Conservation (phyloP, 129 eudicot species). For the Rutidosis leptorrhynchoides region DNA sequence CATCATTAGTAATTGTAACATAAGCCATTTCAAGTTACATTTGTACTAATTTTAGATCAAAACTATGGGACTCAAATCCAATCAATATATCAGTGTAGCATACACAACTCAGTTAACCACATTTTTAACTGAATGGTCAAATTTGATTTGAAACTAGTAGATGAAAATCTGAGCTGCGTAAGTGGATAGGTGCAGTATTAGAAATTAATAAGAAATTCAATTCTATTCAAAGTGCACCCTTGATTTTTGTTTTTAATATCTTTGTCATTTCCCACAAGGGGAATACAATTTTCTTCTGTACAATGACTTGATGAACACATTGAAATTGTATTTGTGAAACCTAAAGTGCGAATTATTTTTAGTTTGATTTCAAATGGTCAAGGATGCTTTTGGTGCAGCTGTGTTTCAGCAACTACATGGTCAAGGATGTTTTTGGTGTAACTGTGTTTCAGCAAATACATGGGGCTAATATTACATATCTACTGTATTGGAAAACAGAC, state of each 20-base stretch:
- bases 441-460: too few relatives aligned
- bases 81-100: too few relatives aligned
- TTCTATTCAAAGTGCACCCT: not conserved
- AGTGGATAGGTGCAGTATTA: too few relatives aligned
- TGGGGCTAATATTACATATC: too few relatives aligned
- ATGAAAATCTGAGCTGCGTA: too few relatives aligned
- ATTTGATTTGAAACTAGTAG: not conserved
- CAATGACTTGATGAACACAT: not conserved
- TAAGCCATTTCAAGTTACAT: too few relatives aligned
- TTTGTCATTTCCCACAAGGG: not conserved
- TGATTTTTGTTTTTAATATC: not conserved
- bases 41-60: too few relatives aligned
- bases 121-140: too few relatives aligned
- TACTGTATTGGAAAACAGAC: too few relatives aligned
- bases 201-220: not conserved
- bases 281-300: not conserved
- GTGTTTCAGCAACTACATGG: constrained; percentile 43
- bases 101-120: too few relatives aligned
- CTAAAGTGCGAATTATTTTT: not conserved
- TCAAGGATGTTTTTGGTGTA: constrained; percentile 33
- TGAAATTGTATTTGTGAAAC: not conserved
- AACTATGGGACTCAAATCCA: too few relatives aligned
- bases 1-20: too few relatives aligned
- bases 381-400: constrained; percentile 30
- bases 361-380: constrained; percentile 30